A percentile compares a stretch with the other conserved stretches of the same genome.
Conservation (phyloP, 345 rosid genomes). For the Rhizophora apiculata region DNA sequence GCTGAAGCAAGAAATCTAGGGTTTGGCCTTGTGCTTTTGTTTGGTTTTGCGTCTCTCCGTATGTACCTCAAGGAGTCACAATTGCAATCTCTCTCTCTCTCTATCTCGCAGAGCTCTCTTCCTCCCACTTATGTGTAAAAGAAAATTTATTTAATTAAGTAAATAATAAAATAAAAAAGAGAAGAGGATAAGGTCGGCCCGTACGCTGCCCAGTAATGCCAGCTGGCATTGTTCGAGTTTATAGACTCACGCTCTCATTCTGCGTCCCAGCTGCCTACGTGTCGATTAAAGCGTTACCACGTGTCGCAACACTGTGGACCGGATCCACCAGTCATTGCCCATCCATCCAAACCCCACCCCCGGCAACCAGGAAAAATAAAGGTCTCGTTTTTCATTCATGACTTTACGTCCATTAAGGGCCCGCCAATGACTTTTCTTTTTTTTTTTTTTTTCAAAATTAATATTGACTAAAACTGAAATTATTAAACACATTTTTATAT, state of each 20-base stretch:
- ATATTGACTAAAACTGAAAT: neutral
- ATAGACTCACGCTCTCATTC: neutral
- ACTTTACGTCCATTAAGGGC: neutral
- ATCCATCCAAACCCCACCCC: no score
- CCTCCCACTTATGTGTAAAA: neutral
- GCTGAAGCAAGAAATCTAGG: constrained; percentile 45
- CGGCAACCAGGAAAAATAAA: neutral
- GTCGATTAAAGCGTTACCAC: neutral
- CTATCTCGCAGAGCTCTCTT: neutral
- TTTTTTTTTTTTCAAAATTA: neutral
- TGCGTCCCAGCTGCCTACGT: neutral
- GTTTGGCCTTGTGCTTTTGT: constrained; percentile 23
- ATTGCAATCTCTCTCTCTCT: neutral
- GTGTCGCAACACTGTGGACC: no score
- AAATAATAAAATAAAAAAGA: constrained; percentile 16
- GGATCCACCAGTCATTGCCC: no score
- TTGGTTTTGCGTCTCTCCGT: constrained; percentile 15
- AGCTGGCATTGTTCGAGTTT: constrained; percentile 39
- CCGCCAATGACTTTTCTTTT: neutral
- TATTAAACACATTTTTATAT: neutral
- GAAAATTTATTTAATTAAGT: neutral
- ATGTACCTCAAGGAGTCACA: constrained; percentile 27
- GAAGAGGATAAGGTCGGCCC: constrained; percentile 76
- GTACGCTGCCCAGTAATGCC: constrained; percentile 43
- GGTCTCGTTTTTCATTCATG: neutral